Base-by-base conservation (phyloP, 768 basidiomycete species). In the Tulasnella sp. region DNA sequence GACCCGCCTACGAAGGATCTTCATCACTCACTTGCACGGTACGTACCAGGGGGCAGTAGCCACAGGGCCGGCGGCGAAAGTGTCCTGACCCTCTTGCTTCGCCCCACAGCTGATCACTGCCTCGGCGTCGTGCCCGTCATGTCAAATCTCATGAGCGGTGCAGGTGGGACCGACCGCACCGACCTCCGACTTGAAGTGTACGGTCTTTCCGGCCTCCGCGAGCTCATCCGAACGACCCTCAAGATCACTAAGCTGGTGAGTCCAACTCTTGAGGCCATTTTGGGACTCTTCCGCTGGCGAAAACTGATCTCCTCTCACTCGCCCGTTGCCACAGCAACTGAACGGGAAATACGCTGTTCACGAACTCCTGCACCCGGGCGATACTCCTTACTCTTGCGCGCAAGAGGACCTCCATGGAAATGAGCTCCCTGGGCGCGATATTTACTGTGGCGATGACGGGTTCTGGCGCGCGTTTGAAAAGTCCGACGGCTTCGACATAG, bases 1-100 rank as follows among this genome's bases (percentile, higher is more conserved):
- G 81, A 90, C 77, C 87, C 85, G 81, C 81, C 85, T 95, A 39
- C 84, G 84, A 3, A 93, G 91, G 81, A 87, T 96, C 67, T 94
- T 95, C 83, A 86, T 95, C 74, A 95, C 94, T 1, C 94, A 95
- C 81, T 90, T 94, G 89, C 94, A 95, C 81, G 89, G 94, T 91
- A 82, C 70, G 84, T 81, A 71, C 67, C 42, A 18, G n/a, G 57
- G 26, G 32, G 39, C 42, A 42, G 55, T 23, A 39, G 51, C 48
- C 44, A 26, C 20, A 13, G 16, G 77, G 46, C 37, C 5, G 29
- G 20, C 9, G 32, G 23, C 48, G 40, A 61, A 16, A 16, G 79
- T 51, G 39, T 29, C 55, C 70, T 10, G 20, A 80, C 44, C n/a
- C 51, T 16, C 18, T 10, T 18, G 13, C 2, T 10, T 40, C 35